Conservation (phyloP, 2,329 filamentous ascomycete species). For the Pseudopithomyces maydicus region DNA sequence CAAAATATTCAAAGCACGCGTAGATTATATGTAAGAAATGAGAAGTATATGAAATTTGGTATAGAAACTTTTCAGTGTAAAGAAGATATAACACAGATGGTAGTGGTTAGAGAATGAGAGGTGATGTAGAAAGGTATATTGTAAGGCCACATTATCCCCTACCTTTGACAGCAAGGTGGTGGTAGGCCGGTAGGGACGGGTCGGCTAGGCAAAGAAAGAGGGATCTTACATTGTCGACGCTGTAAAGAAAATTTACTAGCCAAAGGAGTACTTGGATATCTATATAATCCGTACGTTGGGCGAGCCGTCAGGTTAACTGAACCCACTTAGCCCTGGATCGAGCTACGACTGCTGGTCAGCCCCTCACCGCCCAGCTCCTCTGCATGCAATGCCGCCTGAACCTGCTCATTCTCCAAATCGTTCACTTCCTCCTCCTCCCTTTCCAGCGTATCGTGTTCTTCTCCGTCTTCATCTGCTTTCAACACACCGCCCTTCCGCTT, state of each 20-base stretch:
- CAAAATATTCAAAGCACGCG: no score
- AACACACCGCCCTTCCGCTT: slow-evolving; percentile 83
- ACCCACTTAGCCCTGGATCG: not conserved
- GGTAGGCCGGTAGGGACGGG: not conserved
- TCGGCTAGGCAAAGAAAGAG: not conserved
- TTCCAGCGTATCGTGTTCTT: slow-evolving; percentile 18
- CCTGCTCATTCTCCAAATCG: not conserved
- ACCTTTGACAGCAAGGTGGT: not conserved
- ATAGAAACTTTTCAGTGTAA: no score
- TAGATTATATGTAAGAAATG: no score
- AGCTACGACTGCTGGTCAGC: not conserved
- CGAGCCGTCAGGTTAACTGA: not conserved
- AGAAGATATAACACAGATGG: no score
- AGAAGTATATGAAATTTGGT: no score
- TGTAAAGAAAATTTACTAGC: not conserved
- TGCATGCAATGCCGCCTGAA: not conserved
- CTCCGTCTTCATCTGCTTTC: slow-evolving; percentile 44
- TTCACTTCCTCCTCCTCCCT: slow-evolving; percentile 11
- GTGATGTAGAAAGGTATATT: not conserved
- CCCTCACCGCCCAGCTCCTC: not conserved
- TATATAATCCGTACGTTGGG: not conserved
- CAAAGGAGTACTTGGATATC: not conserved
- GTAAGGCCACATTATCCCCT: no score
- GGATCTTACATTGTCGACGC: not conserved
- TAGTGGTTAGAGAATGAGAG: no score